phyloP scores from a whole-genome alignment of 2,329 filamentous ascomycete species.

The Clonostachys byssicola region DNA sequence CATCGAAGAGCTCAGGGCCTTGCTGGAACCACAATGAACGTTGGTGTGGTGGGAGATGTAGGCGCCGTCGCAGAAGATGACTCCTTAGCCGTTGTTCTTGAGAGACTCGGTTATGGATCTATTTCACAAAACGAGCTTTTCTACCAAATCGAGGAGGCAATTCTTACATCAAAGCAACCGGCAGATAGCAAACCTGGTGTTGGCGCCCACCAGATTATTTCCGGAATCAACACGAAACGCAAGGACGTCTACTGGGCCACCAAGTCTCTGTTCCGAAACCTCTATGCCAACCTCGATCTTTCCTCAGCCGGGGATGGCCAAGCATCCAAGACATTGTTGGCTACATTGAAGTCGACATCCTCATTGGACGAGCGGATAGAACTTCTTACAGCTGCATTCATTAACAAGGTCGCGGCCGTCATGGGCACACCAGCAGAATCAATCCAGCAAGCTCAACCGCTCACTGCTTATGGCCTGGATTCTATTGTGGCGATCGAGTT shows the following conservation, averaged over 20 bases:
- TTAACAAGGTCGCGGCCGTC: background rate
- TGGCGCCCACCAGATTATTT: background rate
- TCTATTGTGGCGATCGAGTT: constrained; percentile 14
- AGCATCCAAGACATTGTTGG: background rate
- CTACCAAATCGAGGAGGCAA: constrained; percentile 7
- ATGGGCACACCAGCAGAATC: background rate
- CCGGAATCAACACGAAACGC: background rate
- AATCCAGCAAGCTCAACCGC: background rate
- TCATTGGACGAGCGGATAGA: background rate
- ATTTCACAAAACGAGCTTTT: constrained; percentile 23
- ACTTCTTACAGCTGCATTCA: background rate
- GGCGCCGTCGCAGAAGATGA: background rate
- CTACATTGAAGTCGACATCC: background rate
- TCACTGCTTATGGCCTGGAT: constrained; percentile 11
- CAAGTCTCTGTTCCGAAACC: background rate
- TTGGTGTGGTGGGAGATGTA: background rate
- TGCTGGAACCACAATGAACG: background rate
- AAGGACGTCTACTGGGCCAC: background rate
- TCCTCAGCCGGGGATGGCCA: background rate
- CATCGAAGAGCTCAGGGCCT: constrained; percentile 5
- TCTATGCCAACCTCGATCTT: background rate
- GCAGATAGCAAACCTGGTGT: background rate
- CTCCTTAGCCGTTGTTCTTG: constrained; percentile 14
- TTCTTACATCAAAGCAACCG: background rate
- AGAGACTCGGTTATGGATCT: constrained; percentile 29